Conservation (phyloP, 1,284 basidiomycete species). For the Singerocomus rubriflavus region DNA sequence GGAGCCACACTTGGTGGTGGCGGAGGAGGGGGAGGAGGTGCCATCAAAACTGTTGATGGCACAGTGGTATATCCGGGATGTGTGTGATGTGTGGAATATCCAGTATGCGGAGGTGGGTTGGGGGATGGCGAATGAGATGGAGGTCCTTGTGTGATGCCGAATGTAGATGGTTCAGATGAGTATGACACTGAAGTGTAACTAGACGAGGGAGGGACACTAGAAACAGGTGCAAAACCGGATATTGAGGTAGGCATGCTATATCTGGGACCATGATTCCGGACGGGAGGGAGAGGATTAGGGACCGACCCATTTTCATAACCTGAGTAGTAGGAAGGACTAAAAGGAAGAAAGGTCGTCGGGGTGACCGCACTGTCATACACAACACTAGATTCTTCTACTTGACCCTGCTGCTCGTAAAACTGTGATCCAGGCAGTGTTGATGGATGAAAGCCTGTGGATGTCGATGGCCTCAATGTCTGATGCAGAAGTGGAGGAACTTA, state of each 20-base stretch:
- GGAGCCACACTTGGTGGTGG: conserved; percentile 20
- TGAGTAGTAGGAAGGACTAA: conserved; percentile 45
- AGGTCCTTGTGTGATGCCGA: conserved; percentile 40
- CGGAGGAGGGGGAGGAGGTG: conserved; percentile 7
- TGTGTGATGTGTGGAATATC: conserved; percentile 35
- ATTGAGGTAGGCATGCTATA: conserved; percentile 64
- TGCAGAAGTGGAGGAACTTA: conserved; percentile 30
- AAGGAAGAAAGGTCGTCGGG: conserved; percentile 37
- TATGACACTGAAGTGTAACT: conserved; percentile 32
- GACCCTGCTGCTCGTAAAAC: conserved; percentile 29
- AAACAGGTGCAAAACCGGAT: conserved; percentile 63
- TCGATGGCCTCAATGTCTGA: conserved; percentile 41
- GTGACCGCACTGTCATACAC: conserved; percentile 38
- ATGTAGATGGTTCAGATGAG: conserved; percentile 48
- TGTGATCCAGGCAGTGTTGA: conserved; percentile 29
- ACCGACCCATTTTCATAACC: conserved; percentile 47
- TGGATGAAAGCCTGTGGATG: conserved; percentile 38
- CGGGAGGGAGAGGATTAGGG: conserved; percentile 34
- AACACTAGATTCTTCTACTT: conserved; percentile 21
- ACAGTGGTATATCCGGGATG: conserved; percentile 26
- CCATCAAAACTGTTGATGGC: conserved; percentile 8
- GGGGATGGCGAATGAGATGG: conserved; percentile 29
- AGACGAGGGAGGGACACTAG: conserved; percentile 27
- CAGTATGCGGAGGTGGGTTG: conserved; percentile 15
- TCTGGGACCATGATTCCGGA: conserved; percentile 49